Base-by-base conservation (phyloP, 225 moss, liverwort and hornwort species). In the Rhytidiadelphus loreus region DNA sequence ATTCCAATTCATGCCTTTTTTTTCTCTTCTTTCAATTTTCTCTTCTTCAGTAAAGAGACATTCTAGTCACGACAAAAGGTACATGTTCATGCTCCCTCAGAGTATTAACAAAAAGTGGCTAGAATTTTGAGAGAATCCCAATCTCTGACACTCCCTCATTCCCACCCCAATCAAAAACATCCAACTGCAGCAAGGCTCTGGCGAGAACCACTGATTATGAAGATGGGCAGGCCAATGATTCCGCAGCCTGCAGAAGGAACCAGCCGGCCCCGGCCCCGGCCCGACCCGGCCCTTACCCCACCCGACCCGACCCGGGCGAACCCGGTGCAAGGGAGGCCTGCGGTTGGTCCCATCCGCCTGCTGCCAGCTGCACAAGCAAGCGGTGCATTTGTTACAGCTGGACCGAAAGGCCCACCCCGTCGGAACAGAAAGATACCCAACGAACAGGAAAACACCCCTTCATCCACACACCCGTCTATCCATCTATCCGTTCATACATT, bases 341-440 rank as follows among this genome's bases (percentile, higher is more conserved):
- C 64, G 48, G 57, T 91, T 89, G 91, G 91, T 58, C 77, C 33
- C 8, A 16, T 17, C 16, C 48, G 86, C 77, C 83, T 65, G 79
- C 64, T 79, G 86, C 91, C 91, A 89, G 79, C 86, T 90, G 81
- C 74, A 88, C 50, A 56, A 61, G 23, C 9, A 84, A 85, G 89
- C 86, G 89, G 86, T 83, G 89, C 73, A 83, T 80, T 87, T 58
- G 73, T 65, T 73, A 91, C 89, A 91, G 89, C 78, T 88, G 78
- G 88, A 91, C 17, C 4, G 13, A 25, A 59, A 37, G 85, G 58
- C 88, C 81, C 81, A 80, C 90, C 57, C 80, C n/a, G 20, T 11
- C 11, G 26, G 61, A n/a, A 63, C 30, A 11, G 22, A 77, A 62
- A 85, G 59, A 85, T 60, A 48, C 85, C 8, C 5, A 16, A 74